Conservation (phyloP, 352 stramenopile species). For the Blastocystis sp. region DNA sequence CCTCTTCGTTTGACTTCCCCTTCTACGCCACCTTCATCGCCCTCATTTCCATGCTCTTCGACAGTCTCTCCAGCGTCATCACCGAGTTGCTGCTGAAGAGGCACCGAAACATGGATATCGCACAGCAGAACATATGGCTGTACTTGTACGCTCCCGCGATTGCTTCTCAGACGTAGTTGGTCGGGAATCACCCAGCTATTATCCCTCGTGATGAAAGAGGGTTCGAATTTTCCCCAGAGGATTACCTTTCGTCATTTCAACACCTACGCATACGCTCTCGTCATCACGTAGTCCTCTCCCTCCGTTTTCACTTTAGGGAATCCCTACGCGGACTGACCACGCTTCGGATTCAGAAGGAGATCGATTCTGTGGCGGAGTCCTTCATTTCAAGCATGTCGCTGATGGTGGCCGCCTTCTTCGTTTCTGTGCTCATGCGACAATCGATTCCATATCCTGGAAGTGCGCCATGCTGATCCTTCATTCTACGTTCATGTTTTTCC, state of each 20-base stretch:
- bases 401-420: constrained; percentile 31
- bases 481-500: constrained; percentile 22
- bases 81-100: constrained; percentile 45
- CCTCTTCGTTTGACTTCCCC: background rate
- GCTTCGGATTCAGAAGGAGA: constrained; percentile 14
- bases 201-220: background rate
- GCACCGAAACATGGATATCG: constrained; percentile 1
- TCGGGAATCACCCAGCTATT: background rate
- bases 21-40: background rate
- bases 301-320: background rate
- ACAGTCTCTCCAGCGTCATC: background rate
- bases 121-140: constrained; percentile 33
- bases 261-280: constrained; percentile 10
- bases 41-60: constrained; percentile 11
- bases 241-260: constrained; percentile 48
- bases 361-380: constrained; percentile 15
- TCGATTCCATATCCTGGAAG: constrained; percentile 49
- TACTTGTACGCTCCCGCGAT: background rate
- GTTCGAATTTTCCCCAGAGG: background rate
- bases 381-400: constrained; percentile 35
- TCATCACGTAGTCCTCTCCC: constrained; percentile 1
- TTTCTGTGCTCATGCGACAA: constrained; percentile 12
- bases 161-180: constrained; percentile 13
- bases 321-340: constrained; percentile 14
- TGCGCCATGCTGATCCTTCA: background rate